A percentile compares a stretch with the other conserved stretches of the same genome.
Conservation (phyloP, 2,329 filamentous ascomycete genomes). For the Colletotrichum sp. region DNA sequence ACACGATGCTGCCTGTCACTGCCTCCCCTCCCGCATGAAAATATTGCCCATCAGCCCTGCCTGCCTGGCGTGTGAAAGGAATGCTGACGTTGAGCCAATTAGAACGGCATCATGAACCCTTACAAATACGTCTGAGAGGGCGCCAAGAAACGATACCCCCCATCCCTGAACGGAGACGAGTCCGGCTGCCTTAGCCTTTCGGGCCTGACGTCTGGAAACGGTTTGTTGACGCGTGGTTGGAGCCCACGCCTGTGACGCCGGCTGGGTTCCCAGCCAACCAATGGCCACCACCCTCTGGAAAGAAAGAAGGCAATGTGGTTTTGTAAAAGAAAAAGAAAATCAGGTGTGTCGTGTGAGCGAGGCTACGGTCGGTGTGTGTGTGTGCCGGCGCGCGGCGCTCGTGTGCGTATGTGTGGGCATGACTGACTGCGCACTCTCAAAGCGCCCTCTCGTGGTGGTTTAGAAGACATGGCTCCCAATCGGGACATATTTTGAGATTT, state of each 20-base stretch:
- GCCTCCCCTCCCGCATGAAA: not conserved
- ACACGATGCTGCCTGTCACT: not conserved
- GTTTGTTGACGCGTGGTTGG: not conserved
- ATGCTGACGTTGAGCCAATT: conserved; percentile 21
- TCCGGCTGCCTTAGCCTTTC: not conserved
- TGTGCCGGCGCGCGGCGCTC: not conserved
- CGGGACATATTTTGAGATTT: conserved; percentile 9
- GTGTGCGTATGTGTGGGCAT: not conserved
- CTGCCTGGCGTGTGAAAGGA: conserved; percentile 18
- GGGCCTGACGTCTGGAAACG: not conserved
- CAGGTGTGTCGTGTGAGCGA: not conserved
- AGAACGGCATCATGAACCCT: conserved; percentile 99
- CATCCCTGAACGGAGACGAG: not conserved
- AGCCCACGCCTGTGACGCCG: not conserved
- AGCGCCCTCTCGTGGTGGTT: not conserved
- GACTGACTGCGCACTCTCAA: not conserved
- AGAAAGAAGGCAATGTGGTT: not conserved
- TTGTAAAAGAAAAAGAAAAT: not conserved
- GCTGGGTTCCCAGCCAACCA: not conserved
- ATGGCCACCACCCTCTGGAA: not conserved
- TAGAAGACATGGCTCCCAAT: conserved; percentile 1
- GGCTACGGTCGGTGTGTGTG: not conserved
- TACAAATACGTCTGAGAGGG: conserved; percentile 84
- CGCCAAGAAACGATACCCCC: conserved; percentile 7
- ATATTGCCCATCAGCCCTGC: not conserved